Evolutionary conservation across 2,329 filamentous ascomycete species (phyloP).

Genomic region (Chaetomium sp.): DNA sequence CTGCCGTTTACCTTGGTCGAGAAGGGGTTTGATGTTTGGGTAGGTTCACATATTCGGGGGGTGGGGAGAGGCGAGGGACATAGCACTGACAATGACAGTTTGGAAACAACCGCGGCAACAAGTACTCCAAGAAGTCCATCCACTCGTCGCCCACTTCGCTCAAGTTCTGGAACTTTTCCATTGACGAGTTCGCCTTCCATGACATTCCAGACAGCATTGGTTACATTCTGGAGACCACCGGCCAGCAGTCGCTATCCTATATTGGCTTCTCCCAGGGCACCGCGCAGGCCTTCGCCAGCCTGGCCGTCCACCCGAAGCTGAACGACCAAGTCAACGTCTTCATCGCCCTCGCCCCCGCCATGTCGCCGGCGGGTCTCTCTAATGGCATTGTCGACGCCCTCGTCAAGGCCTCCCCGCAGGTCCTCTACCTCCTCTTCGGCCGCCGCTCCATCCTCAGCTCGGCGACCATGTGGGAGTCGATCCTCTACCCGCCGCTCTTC

Average conservation of each 20-base stretch:
- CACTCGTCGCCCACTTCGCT: conserved; percentile 71
- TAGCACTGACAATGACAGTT: conserved; percentile 54
- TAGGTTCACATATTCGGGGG: conserved; percentile 45
- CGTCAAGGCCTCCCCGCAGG: conserved; percentile 88
- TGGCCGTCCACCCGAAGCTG: conserved; percentile 87
- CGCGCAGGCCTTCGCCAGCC: conserved; percentile 90
- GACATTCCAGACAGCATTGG: conserved; percentile 94
- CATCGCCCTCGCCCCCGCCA: conserved; percentile 91
- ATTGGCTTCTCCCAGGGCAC: conserved; percentile 97
- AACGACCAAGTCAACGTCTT: conserved; percentile 96
- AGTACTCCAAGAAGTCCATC: conserved; percentile 95
- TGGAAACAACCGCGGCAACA: conserved; percentile 97
- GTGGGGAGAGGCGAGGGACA: background rate
- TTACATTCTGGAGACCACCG: conserved; percentile 84
- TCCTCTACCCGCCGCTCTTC: conserved; percentile 93
- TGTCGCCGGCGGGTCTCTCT: conserved; percentile 88
- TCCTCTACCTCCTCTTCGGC: conserved; percentile 91
- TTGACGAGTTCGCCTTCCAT: conserved; percentile 96
- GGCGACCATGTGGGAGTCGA: conserved; percentile 94
- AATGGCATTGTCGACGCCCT: conserved; percentile 91
- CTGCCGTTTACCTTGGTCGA: conserved; percentile 89
- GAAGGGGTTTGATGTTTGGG: conserved; percentile 93
- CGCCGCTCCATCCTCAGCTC: conserved; percentile 88
- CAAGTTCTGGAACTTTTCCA: conserved; percentile 96
- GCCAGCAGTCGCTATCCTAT: conserved; percentile 84